Conservation (phyloP, 2,329 filamentous ascomycete species). For the Didymella lethalis region DNA sequence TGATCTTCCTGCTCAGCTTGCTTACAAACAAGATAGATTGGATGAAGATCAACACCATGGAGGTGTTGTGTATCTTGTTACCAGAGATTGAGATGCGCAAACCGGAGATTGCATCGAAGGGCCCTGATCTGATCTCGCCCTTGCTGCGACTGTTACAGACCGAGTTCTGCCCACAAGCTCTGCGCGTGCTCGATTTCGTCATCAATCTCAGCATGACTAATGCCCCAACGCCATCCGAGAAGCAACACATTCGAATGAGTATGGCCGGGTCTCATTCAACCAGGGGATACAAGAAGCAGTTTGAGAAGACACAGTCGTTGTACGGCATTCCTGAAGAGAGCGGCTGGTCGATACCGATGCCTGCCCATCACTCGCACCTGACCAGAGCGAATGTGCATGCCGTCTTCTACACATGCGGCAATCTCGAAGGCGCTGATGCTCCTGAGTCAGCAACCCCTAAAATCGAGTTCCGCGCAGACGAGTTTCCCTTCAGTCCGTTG, state of each 20-base stretch:
- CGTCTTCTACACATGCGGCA: conserved; percentile 90
- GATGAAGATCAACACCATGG: conserved; percentile 94
- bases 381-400: conserved; percentile 94
- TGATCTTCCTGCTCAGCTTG: conserved; percentile 90
- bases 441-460: conserved; percentile 78
- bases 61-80: conserved; percentile 82
- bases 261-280: conserved; percentile 87
- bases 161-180: conserved; percentile 89
- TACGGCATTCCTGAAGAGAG: conserved; percentile 97
- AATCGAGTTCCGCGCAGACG: conserved; percentile 90
- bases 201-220: conserved; percentile 95
- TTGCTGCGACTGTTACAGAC: conserved; percentile 88
- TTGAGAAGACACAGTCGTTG: conserved; percentile 89
- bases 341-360: conserved; percentile 94
- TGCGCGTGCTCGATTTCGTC: conserved; percentile 91
- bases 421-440: conserved; percentile 52
- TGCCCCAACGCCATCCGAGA: conserved; percentile 79
- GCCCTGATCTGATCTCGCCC: conserved; percentile 93
- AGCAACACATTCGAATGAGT: conserved; percentile 95
- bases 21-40: conserved; percentile 87
- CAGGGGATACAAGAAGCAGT: conserved; percentile 87
- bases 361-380: conserved; percentile 84
- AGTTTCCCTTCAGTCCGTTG: conserved; percentile 80
- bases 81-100: conserved; percentile 93
- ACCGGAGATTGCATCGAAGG: conserved; percentile 86